These are phyloP conservation scores for Citrus cavaleriei DNA, from an alignment of 345 rosid genomes.

Conservation along the genomic window DNA sequence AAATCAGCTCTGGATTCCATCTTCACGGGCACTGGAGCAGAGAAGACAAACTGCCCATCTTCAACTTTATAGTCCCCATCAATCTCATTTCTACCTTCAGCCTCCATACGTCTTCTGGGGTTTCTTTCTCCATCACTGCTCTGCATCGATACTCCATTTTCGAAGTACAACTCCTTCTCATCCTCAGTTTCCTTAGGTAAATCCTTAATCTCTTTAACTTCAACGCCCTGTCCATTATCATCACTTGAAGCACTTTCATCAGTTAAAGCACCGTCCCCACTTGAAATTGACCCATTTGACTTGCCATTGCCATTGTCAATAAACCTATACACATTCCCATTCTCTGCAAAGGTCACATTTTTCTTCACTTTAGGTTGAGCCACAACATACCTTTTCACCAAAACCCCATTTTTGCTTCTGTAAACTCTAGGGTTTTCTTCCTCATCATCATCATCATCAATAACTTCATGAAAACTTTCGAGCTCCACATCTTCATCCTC, in stretches of 20 bases:
- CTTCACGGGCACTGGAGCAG: conserved; percentile 70
- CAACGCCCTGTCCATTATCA: conserved; percentile 27
- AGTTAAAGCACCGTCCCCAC: conserved; percentile 32
- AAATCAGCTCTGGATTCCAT: conserved; percentile 56
- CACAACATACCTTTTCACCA: conserved; percentile 21
- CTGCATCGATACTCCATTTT: conserved; percentile 23
- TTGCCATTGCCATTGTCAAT: conserved; percentile 19
- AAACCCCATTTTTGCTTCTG: conserved; percentile 26
- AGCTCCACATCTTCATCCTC: conserved; percentile 56
- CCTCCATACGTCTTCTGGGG: conserved; percentile 1
- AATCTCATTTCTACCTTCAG: conserved; percentile 12
- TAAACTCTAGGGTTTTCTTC: conserved; percentile 24
- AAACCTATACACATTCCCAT: conserved; percentile 43
- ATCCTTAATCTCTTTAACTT: conserved; percentile 30
- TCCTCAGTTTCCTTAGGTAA: conserved; percentile 23
- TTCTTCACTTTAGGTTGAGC: conserved; percentile 47
- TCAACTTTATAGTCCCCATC: conserved; percentile 16
- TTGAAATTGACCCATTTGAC: conserved; percentile 23
- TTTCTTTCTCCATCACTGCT: conserved; percentile 30
- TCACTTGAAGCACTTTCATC: conserved; percentile 38
- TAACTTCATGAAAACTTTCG: conserved; percentile 53
- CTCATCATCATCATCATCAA: conserved; percentile 34
- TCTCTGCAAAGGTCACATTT: conserved; percentile 49
- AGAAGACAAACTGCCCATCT: conserved; percentile 34
- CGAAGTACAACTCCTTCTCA: conserved; percentile 25